Evolutionary conservation across 1,139 yeast species (phyloP).

Genomic region (Lizanozyma gosingica): DNA sequence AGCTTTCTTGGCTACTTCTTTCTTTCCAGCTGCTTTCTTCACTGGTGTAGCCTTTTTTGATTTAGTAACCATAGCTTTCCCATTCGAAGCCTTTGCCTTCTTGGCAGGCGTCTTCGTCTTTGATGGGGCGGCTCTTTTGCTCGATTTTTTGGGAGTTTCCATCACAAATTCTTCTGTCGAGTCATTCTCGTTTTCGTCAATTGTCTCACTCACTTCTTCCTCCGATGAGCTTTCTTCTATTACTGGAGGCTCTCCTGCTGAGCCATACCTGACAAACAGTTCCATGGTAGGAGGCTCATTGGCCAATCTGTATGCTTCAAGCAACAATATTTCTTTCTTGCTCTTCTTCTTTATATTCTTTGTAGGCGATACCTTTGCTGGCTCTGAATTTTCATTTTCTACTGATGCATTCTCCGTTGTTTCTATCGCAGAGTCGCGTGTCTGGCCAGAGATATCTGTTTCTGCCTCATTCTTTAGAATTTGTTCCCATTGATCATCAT

Average conservation of each 20-base stretch:
- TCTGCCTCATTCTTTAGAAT: neutral
- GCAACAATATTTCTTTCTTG: constrained; percentile 28
- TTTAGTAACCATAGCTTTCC: constrained; percentile 4
- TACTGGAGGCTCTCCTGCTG: constrained; percentile 23
- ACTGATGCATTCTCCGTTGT: neutral
- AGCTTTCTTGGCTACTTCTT: constrained; percentile 1
- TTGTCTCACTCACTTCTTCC: constrained; percentile 11
- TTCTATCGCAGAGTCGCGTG: neutral
- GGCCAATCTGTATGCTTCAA: constrained; percentile 33
- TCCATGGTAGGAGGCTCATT: constrained; percentile 36
- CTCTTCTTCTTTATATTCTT: constrained; percentile 8
- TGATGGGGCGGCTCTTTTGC: constrained; percentile 2
- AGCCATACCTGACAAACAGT: constrained; percentile 33
- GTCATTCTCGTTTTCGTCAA: constrained; percentile 7
- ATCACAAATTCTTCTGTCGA: constrained; percentile 7
- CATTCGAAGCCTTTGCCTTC: constrained; percentile 1
- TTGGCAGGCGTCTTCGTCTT: constrained; percentile 3
- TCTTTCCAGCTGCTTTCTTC: constrained; percentile 1
- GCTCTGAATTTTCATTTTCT: neutral
- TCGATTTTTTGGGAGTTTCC: constrained; percentile 5
- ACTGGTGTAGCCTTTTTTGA: constrained; percentile 4
- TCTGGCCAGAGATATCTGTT: neutral
- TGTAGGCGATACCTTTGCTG: neutral
- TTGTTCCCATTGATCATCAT: neutral
- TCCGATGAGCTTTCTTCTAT: constrained; percentile 7